Base-by-base conservation (phyloP, 2,329 filamentous ascomycete species). In the Ophiostoma sp. region DNA sequence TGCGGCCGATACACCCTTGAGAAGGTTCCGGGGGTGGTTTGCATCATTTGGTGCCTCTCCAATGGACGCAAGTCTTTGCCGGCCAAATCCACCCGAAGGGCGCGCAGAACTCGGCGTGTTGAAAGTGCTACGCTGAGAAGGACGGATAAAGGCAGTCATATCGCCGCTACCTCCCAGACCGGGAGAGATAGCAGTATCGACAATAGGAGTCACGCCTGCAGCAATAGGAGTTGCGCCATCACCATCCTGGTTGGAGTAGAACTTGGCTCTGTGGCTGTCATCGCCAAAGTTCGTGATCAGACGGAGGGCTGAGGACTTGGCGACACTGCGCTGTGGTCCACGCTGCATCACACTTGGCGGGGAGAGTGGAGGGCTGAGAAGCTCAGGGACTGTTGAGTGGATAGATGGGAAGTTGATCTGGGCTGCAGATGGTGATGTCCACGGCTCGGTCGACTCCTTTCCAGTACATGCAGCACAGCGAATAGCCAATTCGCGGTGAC, bases 401-500 rank as follows among this genome's bases (percentile, higher is more conserved):
- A 85, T 79, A 12, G 70, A 72, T 2, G 73, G 75, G 75, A 86
- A 86, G 71, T 79, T 84, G 58, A 88, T 78, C 73, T 82, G 88
- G 72, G 77, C 84, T 72, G 92, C 91, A 2, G 90, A 89, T 9
- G 94, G 93, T 8, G 93, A 96, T 27, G 89, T 86, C 93, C 93
- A 97, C 1, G 92, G 89, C 76, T 95, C 92, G 0, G 89, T 87
- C 0, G 91, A 90, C 76, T 97, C 93, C 27, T 89, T 84, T 38
- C 91, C 92, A 18, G 92, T 95, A 76, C 94, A 97, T 65, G 94
- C 92, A 76, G 97, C 97, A 78, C 89, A 98, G 74, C 93, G 85
- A 65, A 97, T 95, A 18, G 95, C 95, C 63, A 99, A 82, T 74
- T 96, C 91, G 72, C 95, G 91, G 74, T 97, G 90, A 16, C 91